Evolutionary conservation across 148 eudicot genomes (phyloP).

Genomic region (Vaccinium corymbosum): DNA sequence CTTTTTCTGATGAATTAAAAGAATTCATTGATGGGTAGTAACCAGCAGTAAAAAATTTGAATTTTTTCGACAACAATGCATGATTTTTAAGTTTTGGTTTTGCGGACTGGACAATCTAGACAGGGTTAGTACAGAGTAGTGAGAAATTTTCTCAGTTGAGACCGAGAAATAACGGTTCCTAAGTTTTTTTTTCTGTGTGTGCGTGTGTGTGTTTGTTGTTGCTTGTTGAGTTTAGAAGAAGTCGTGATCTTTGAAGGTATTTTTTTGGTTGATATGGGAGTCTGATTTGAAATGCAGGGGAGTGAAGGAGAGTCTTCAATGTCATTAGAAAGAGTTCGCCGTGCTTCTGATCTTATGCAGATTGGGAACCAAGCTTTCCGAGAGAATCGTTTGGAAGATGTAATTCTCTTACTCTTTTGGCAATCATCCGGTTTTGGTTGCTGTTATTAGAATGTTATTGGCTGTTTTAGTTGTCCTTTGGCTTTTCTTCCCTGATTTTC

Average conservation of each 20-base stretch:
- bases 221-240: neutral
- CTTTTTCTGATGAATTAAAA: neutral
- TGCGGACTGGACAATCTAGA: neutral
- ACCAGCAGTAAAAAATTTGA: neutral
- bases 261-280: neutral
- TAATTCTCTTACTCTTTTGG: neutral
- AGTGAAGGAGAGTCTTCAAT: conserved; percentile 29
- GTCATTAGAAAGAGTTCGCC: conserved; percentile 46
- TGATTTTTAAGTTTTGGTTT: too few relatives aligned
- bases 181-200: neutral
- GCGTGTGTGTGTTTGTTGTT: neutral
- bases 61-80: neutral
- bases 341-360: conserved; percentile 61
- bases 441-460: neutral
- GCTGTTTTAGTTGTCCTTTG: neutral
- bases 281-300: conserved; percentile 13
- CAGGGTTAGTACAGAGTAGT: neutral
- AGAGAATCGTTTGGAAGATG: conserved; percentile 22
- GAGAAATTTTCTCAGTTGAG: neutral
- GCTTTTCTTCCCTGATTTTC: neutral
- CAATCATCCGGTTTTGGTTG: neutral
- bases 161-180: neutral
- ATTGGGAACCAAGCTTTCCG: conserved; percentile 72
- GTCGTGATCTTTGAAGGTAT: neutral
- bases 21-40: neutral